Evolutionary conservation across 495 filamentous ascomycete genomes (phyloP).

Genomic region (Xylaria bambusicola): DNA sequence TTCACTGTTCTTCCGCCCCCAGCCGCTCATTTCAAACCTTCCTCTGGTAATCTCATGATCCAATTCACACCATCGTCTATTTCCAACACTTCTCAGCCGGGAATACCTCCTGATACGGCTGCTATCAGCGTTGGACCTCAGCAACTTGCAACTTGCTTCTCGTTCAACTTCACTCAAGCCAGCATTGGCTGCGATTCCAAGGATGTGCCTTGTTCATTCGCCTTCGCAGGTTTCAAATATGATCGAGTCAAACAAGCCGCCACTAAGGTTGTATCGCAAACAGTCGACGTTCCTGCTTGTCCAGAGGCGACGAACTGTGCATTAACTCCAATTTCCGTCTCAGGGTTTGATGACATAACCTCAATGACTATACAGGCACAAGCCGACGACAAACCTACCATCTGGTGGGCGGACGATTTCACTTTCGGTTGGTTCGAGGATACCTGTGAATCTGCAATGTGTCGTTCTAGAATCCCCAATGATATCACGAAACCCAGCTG

Average conservation of each 20-base stretch:
- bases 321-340: conserved; percentile 35
- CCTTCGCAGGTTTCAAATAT: conserved; percentile 38
- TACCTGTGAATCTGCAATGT: conserved; percentile 39
- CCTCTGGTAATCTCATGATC: conserved; percentile 42
- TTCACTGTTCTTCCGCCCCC: conserved; percentile 38
- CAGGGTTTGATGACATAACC: conserved; percentile 41
- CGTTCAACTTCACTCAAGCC: conserved; percentile 42
- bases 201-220: conserved; percentile 38
- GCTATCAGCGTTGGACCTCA: conserved; percentile 40
- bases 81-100: conserved; percentile 23
- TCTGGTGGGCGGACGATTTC: conserved; percentile 49
- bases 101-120: conserved; percentile 24
- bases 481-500: conserved; percentile 26
- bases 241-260: conserved; percentile 22
- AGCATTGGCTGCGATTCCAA: conserved; percentile 45
- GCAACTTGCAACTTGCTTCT: conserved; percentile 39
- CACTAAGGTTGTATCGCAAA: conserved; percentile 23
- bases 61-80: conserved; percentile 36
- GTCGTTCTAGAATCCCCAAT: conserved; percentile 40
- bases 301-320: conserved; percentile 31
- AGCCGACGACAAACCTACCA: conserved; percentile 26
- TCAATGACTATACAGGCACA: conserved; percentile 39
- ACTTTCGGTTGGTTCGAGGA: conserved; percentile 46
- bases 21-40: conserved; percentile 32
- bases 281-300: conserved; percentile 38